phyloP scores from a whole-genome alignment of 768 basidiomycete species.

The Amanita fuliginea region DNA sequence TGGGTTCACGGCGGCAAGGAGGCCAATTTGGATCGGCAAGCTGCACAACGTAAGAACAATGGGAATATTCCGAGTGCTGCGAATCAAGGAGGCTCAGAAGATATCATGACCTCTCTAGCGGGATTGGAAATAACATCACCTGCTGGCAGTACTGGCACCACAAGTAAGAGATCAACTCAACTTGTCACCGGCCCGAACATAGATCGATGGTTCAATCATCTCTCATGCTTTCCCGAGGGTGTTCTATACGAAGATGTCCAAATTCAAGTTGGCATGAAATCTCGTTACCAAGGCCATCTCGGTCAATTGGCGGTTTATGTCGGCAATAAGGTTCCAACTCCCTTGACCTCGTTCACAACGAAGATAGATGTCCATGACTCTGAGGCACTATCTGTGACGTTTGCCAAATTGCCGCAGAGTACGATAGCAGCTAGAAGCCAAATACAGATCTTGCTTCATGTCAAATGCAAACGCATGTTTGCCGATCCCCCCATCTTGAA shows the following conservation, averaged over 20 bases:
- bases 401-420: constrained; percentile 85
- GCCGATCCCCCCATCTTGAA: constrained; percentile 64
- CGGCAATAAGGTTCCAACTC: constrained; percentile 86
- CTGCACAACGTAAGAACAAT: constrained; percentile 36
- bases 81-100: constrained; percentile 25
- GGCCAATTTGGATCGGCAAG: constrained; percentile 69
- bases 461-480: constrained; percentile 92
- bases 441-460: constrained; percentile 84
- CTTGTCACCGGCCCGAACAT: constrained; percentile 43
- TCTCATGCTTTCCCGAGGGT: constrained; percentile 73
- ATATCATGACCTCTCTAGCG: constrained; percentile 63
- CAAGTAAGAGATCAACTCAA: constrained; percentile 11
- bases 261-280: constrained; percentile 93
- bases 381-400: constrained; percentile 68
- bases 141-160: constrained; percentile 9
- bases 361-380: constrained; percentile 64
- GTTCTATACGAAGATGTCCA: constrained; percentile 93
- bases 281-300: constrained; percentile 89
- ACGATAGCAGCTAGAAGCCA: constrained; percentile 76
- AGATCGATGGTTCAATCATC: constrained; percentile 83
- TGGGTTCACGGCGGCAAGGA: constrained; percentile 97
- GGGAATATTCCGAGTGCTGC: constrained; percentile 17
- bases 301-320: constrained; percentile 92
- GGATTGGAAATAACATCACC: constrained; percentile 56
- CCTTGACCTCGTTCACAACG: constrained; percentile 88